Percentiles rank a stretch among this genome's conserved stretches.
Conservation (phyloP, 2,329 filamentous ascomycete genomes). For the Emmonsiellopsis sp. region DNA sequence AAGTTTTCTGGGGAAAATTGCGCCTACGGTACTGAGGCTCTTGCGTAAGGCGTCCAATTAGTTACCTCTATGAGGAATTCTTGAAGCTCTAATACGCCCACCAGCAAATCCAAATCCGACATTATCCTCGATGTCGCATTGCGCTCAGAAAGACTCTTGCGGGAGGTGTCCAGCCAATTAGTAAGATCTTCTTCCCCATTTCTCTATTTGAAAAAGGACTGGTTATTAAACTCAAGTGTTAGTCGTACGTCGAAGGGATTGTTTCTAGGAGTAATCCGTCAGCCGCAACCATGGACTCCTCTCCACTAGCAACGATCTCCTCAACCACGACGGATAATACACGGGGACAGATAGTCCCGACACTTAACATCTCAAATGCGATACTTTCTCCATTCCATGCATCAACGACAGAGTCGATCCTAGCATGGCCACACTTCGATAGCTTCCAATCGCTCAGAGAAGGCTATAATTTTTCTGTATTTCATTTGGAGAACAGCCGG, state of each 20-base stretch:
- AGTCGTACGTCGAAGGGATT: not conserved
- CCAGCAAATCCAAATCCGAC: slow-evolving; percentile 43
- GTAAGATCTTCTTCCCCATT: slow-evolving; percentile 17
- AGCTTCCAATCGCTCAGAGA: slow-evolving; percentile 35
- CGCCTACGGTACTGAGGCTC: slow-evolving; percentile 21
- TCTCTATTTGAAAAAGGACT: not conserved
- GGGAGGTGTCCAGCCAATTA: slow-evolving; percentile 37
- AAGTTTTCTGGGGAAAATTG: slow-evolving; percentile 17
- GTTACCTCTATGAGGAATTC: slow-evolving; percentile 31
- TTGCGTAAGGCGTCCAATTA: slow-evolving; percentile 15
- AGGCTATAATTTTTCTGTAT: slow-evolving; percentile 37
- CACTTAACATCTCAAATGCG: slow-evolving; percentile 35
- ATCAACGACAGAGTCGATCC: slow-evolving; percentile 43
- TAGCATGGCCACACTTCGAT: slow-evolving; percentile 45
- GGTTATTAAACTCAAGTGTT: not conserved
- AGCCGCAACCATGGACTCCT: slow-evolving; percentile 1
- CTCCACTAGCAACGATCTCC: slow-evolving; percentile 12
- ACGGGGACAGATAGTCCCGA: slow-evolving; percentile 14
- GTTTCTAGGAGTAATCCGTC: not conserved
- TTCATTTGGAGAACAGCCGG: slow-evolving; percentile 40
- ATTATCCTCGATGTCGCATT: slow-evolving; percentile 44
- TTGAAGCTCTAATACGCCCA: not conserved
- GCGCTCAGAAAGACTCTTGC: slow-evolving; percentile 39
- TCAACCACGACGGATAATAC: slow-evolving; percentile 9
- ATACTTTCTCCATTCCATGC: slow-evolving; percentile 44